Conservation (phyloP, 345 rosid genomes). For the Pelargonium nanum region DNA sequence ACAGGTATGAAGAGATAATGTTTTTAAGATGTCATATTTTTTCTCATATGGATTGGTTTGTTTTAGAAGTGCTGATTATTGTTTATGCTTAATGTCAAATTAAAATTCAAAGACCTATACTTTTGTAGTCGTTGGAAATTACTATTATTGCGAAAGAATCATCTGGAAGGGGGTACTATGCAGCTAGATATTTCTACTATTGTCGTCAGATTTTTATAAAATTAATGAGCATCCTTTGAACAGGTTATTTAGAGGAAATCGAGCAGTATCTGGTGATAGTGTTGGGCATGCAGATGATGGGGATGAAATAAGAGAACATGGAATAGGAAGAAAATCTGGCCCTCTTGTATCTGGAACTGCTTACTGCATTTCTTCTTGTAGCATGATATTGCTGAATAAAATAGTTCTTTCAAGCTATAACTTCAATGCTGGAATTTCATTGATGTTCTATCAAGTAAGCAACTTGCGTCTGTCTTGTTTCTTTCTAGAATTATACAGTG, state of each 20-base stretch:
- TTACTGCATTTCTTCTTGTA: constrained; percentile 82
- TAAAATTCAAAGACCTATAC: too few relatives aligned
- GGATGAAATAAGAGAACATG: constrained; percentile 37
- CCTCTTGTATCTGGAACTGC: constrained; percentile 80
- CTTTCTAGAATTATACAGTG: not conserved
- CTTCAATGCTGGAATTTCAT: constrained; percentile 67
- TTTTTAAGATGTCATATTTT: not conserved
- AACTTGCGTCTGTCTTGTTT: not conserved
- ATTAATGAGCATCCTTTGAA: not conserved
- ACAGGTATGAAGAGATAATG: constrained; percentile 31
- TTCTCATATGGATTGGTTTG: not conserved
- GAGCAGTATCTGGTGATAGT: constrained; percentile 13
- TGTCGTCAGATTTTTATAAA: not conserved
- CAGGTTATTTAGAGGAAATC: constrained; percentile 56
- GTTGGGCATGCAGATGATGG: constrained; percentile 17
- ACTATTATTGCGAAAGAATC: not conserved
- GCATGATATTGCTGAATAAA: constrained; percentile 86
- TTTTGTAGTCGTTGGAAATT: too few relatives aligned
- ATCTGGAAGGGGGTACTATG: not conserved
- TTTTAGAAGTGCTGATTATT: too few relatives aligned
- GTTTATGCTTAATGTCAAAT: too few relatives aligned
- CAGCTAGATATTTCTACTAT: not conserved
- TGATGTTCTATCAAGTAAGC: constrained; percentile 88
- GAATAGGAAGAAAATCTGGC: constrained; percentile 39
- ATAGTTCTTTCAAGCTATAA: constrained; percentile 64